Base-by-base conservation (phyloP, 441 rosid genomes). In the Jatropha multifida region DNA sequence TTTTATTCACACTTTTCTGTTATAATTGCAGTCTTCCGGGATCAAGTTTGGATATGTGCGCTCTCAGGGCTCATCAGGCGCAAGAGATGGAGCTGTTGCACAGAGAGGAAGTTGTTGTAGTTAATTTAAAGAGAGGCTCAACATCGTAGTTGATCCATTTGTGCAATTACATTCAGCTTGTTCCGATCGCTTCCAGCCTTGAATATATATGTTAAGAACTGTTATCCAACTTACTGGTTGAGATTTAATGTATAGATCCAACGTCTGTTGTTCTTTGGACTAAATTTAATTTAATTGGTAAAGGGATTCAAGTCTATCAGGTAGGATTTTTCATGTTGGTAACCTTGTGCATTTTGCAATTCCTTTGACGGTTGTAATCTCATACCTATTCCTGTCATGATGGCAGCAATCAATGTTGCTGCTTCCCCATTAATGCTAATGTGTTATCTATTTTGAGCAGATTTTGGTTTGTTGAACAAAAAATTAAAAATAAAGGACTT, bases 1-100 rank as follows among this genome's bases (percentile, higher is more conserved):
- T 23, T 41, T 32, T 7, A 11, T 7, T 73, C 3, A 26, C 38
- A 23, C 10, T 0, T 60, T 38, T 74, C 41, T 65, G 72, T 54
- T 55, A 2, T 67, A 46, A 13, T 65, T 74, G 80, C 88, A 89
- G 96, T 91, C 98, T 4, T 91, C 89, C 51, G 98, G 98, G 79
- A 94, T 94, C 66, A 94, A 94, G 83, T 90, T 94, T 49, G 98
- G 98, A 63, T 94, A 91, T 27, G 96, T 96, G 66, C 94, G 97
- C 73, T 83, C 87, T 74, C 91, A 92, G 0, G 98, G 98, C 55
- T 85, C 97, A 67, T 87, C 97, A 49, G 98, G 94, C 48, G 88
- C 92, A 68, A 88, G 93, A 81, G 97, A 89, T 76, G 98, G 96
- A 38, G 75, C 89, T 61, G 80, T 86, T 67, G 78, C 98, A 23